Percentiles rank a stretch among this genome's conserved stretches.
phyloP scores from a whole-genome alignment of 495 filamentous ascomycete genomes.

The Podospora pseudoanserina region DNA sequence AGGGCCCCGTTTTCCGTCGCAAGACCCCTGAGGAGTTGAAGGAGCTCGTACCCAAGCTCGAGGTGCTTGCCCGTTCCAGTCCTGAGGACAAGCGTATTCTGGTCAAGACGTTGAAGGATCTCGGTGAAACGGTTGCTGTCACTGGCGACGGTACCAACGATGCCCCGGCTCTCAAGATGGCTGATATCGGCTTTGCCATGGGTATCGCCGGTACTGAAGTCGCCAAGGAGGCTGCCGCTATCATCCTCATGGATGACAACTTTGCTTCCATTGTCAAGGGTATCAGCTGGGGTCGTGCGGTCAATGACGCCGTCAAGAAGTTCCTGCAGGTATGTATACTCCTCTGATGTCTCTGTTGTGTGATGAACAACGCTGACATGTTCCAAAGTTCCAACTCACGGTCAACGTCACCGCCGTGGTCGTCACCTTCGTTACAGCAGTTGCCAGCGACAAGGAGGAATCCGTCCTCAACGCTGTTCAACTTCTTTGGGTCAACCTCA shows the following conservation, averaged over 20 bases:
- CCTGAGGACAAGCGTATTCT: slow-evolving; percentile 85
- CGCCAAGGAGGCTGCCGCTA: slow-evolving; percentile 85
- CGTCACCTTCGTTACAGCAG: slow-evolving; percentile 77
- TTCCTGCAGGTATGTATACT: slow-evolving; percentile 63
- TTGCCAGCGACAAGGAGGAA: slow-evolving; percentile 60
- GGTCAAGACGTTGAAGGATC: slow-evolving; percentile 66
- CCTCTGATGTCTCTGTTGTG: too few relatives aligned
- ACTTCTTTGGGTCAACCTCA: slow-evolving; percentile 87
- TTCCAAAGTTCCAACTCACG: slow-evolving; percentile 75
- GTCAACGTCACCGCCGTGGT: slow-evolving; percentile 86
- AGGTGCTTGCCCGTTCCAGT: slow-evolving; percentile 80
- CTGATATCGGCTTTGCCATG: slow-evolving; percentile 94
- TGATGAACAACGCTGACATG: slow-evolving; percentile 4
- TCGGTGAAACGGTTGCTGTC: slow-evolving; percentile 77
- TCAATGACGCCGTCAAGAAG: slow-evolving; percentile 86
- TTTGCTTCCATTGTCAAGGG: slow-evolving; percentile 84
- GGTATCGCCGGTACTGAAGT: slow-evolving; percentile 87
- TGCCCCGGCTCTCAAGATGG: slow-evolving; percentile 78
- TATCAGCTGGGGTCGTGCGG: slow-evolving; percentile 86
- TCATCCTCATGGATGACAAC: slow-evolving; percentile 89
- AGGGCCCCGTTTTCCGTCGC: slow-evolving; percentile 78
- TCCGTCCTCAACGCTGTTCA: slow-evolving; percentile 85
- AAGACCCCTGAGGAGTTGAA: slow-evolving; percentile 67
- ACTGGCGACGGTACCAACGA: slow-evolving; percentile 91
- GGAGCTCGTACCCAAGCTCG: slow-evolving; percentile 64